Percentiles rank a stretch among this genome's conserved stretches.
These are phyloP conservation scores for Pyrenochaeta sp. DNA, from an alignment of 2,329 filamentous ascomycete genomes.

Conservation along the genomic window DNA sequence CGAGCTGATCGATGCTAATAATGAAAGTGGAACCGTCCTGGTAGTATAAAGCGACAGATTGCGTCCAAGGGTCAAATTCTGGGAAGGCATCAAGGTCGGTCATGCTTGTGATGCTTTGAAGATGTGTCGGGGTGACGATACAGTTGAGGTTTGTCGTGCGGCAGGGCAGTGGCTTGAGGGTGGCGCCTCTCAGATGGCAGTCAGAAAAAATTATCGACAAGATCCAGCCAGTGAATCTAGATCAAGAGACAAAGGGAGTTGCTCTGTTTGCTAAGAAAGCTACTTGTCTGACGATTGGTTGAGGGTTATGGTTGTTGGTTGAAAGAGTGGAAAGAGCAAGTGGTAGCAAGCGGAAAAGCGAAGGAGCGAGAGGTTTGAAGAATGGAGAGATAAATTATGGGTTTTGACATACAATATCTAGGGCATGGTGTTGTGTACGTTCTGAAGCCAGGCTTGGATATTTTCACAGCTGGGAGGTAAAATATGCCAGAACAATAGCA, in stretches of 20 bases:
- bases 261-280: neutral
- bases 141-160: neutral
- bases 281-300: neutral
- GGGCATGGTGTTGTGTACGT: neutral
- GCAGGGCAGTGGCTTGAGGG: neutral
- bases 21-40: conserved; percentile 55
- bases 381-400: neutral
- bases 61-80: conserved; percentile 61
- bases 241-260: neutral
- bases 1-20: conserved; percentile 54
- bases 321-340: conserved; percentile 2
- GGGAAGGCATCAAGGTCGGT: neutral
- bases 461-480: conserved; percentile 13
- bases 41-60: conserved; percentile 59
- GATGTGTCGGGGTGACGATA: neutral
- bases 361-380: neutral
- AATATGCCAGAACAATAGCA: conserved; percentile 19
- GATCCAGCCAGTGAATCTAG: neutral
- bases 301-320: neutral
- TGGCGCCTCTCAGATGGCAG: neutral
- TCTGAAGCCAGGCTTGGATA: conserved; percentile 8
- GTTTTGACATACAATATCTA: conserved; percentile 11
- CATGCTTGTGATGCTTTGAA: conserved; percentile 15
- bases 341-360: conserved; percentile 7
- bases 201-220: neutral